A percentile compares a stretch with the other conserved stretches of the same genome.
Evolutionary conservation across 2,329 filamentous ascomycete species (phyloP).

Genomic region (Colletotrichum camelliae): DNA sequence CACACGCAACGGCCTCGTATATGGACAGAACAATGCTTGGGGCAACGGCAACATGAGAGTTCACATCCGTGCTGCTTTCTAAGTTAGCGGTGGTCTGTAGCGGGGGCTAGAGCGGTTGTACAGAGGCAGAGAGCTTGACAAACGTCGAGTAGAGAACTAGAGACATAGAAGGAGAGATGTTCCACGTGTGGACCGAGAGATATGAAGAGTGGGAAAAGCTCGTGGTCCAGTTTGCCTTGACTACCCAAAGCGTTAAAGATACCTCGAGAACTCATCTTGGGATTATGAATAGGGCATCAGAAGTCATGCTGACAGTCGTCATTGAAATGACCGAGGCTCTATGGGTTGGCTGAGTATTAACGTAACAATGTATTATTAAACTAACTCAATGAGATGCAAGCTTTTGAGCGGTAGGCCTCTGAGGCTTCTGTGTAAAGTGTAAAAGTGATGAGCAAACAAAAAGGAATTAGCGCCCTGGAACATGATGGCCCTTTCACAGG

Average conservation of each 20-base stretch:
- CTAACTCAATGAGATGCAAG: background rate
- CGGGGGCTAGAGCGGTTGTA: background rate
- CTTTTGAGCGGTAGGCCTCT: background rate
- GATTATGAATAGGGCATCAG: background rate
- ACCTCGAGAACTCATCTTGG: background rate
- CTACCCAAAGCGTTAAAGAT: background rate
- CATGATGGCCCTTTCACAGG: background rate
- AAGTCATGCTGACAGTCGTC: background rate
- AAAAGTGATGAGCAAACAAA: background rate
- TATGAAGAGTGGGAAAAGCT: background rate
- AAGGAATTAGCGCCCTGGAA: background rate
- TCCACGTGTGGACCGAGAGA: background rate
- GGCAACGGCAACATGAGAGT: constrained; percentile 1
- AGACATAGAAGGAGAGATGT: background rate
- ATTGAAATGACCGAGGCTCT: background rate
- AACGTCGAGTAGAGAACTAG: background rate
- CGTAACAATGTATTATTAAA: background rate
- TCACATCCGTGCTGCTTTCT: background rate
- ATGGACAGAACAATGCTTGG: background rate
- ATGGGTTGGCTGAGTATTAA: background rate
- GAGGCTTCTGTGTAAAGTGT: background rate
- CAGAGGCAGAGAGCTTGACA: background rate
- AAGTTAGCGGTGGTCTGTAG: background rate
- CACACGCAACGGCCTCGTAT: constrained; percentile 6
- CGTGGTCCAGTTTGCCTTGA: background rate